Evolutionary conservation across 208 protist genomes (phyloP).

Genomic region (Leishmania martiniquensis): DNA sequence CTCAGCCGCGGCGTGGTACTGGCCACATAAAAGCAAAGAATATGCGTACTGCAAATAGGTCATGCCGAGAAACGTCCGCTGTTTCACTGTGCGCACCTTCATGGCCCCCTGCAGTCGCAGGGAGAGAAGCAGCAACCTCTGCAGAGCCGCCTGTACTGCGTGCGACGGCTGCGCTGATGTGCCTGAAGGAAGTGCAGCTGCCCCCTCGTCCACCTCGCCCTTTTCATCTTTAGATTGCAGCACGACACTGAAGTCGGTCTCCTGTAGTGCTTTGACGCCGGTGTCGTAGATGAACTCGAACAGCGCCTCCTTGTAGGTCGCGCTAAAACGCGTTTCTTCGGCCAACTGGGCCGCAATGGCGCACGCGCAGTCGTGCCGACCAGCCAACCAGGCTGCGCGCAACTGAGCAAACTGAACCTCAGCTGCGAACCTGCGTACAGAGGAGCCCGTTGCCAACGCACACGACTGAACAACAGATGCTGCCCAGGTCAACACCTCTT

Average conservation of each 20-base stretch:
- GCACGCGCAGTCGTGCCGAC: slow-evolving; percentile 19
- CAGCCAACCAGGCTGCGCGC: slow-evolving; percentile 39
- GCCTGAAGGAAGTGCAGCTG: not conserved
- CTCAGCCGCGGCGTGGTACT: slow-evolving; percentile 15
- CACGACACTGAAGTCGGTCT: not conserved
- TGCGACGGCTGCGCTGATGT: not conserved
- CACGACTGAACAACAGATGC: slow-evolving; percentile 10
- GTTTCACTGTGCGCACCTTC: not conserved
- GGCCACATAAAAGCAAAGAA: slow-evolving; percentile 18
- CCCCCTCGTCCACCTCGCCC: not conserved
- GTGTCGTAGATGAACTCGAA: slow-evolving; percentile 64
- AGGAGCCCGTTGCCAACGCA: not conserved
- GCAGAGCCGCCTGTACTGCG: not conserved
- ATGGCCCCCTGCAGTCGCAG: slow-evolving; percentile 18
- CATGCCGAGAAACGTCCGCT: slow-evolving; percentile 32
- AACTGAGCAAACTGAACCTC: slow-evolving; percentile 69
- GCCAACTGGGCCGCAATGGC: slow-evolving; percentile 25
- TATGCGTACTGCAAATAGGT: slow-evolving; percentile 37
- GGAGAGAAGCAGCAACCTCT: slow-evolving; percentile 35
- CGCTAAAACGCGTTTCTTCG: slow-evolving; percentile 20
- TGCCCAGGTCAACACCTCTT: slow-evolving; percentile 30
- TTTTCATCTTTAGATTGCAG: not conserved
- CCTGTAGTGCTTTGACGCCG: slow-evolving; percentile 10
- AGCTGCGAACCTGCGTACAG: slow-evolving; percentile 4
- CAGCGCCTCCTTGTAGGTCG: slow-evolving; percentile 50